These are phyloP conservation scores for Telopea speciosissima DNA, from an alignment of 177 flowering plant species.

Conservation along the genomic window DNA sequence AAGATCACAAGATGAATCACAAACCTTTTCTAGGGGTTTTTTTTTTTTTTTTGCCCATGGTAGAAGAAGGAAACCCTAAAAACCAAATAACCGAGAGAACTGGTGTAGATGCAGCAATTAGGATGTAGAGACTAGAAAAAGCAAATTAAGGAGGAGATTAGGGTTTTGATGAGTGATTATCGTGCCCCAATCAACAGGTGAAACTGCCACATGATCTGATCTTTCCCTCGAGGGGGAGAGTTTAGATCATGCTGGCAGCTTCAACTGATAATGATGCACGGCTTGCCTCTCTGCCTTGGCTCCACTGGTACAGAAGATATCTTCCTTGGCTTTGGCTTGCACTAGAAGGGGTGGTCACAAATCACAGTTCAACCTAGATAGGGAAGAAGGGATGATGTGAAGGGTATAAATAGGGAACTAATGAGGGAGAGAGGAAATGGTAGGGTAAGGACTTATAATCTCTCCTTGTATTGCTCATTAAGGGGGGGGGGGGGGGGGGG, in stretches of 20 bases:
- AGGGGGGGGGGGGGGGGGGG: no score
- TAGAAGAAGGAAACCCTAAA: not conserved
- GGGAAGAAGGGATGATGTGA: not conserved
- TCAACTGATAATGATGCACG: slow-evolving; percentile 58
- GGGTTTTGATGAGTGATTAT: slow-evolving; percentile 11
- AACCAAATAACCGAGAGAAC: not conserved
- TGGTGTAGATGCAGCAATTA: not conserved
- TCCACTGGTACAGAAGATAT: no score
- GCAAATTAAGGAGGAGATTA: not conserved
- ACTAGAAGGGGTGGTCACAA: slow-evolving; percentile 1
- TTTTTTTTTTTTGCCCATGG: no score
- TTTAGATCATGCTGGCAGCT: slow-evolving; percentile 99
- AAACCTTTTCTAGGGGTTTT: slow-evolving; percentile 16
- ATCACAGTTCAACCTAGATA: not conserved
- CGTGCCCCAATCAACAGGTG: slow-evolving; percentile 50
- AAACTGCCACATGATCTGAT: slow-evolving; percentile 91
- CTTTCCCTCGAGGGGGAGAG: slow-evolving; percentile 30
- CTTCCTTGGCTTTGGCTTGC: not conserved
- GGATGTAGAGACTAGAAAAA: no score
- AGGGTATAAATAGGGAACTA: slow-evolving; percentile 32
- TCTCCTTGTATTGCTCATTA: not conserved
- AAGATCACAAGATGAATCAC: slow-evolving; percentile 6
- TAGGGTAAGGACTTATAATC: slow-evolving; percentile 2
- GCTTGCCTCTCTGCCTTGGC: not conserved
- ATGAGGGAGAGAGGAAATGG: not conserved